Evolutionary conservation across 768 basidiomycete species (phyloP).

Genomic region (Lentinula guzmanii): DNA sequence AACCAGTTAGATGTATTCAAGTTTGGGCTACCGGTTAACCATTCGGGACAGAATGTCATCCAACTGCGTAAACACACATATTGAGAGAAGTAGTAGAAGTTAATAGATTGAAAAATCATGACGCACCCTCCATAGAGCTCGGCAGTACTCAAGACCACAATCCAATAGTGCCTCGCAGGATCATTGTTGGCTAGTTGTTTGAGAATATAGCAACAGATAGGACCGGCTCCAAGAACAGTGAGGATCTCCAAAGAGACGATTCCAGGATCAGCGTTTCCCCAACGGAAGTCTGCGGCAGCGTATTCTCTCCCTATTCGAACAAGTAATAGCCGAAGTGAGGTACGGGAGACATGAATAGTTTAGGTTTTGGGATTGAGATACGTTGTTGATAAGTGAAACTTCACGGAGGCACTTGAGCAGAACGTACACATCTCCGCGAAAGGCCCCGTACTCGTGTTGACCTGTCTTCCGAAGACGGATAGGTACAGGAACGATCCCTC

Average conservation of each 20-base stretch:
- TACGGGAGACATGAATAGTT: background rate
- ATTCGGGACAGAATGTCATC: conserved; percentile 90
- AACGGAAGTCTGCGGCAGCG: conserved; percentile 72
- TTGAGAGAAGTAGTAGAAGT: background rate
- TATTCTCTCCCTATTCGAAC: conserved; percentile 69
- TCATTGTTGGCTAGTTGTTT: conserved; percentile 59
- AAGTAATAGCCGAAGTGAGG: background rate
- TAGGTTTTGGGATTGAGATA: background rate
- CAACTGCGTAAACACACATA: conserved; percentile 35
- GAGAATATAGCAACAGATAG: conserved; percentile 68
- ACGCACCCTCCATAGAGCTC: conserved; percentile 74
- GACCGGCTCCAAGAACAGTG: conserved; percentile 75
- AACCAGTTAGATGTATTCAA: conserved; percentile 66
- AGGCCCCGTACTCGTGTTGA: conserved; percentile 60
- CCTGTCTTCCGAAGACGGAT: conserved; percentile 67
- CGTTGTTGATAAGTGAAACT: background rate
- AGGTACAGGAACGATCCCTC: conserved; percentile 80
- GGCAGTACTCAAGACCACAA: conserved; percentile 68
- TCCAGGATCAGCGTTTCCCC: conserved; percentile 75
- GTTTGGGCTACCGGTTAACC: conserved; percentile 70
- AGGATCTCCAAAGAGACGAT: conserved; percentile 80
- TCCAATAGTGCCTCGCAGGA: conserved; percentile 72
- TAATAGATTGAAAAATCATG: background rate
- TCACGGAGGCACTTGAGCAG: background rate
- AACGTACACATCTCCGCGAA: conserved; percentile 73